These are phyloP conservation scores for Lactifluus subvellereus DNA, from an alignment of 768 basidiomycete species.

Conservation along the genomic window DNA sequence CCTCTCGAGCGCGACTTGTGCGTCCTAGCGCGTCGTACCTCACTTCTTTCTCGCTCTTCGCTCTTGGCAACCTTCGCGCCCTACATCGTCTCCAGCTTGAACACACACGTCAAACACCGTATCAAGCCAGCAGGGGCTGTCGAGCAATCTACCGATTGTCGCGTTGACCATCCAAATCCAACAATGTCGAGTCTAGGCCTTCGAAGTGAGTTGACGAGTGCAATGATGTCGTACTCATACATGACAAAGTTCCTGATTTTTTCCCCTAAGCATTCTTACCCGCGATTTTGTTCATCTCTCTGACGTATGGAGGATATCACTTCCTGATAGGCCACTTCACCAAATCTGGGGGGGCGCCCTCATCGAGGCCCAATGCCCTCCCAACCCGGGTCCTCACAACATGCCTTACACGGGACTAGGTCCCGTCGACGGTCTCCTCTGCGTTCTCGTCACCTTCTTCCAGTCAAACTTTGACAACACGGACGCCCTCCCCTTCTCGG, in stretches of 20 bases:
- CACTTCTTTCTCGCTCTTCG: too few species aligned
- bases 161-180: too few species aligned
- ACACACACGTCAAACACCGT: neutral
- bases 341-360: conserved; percentile 15
- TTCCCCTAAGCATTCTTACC: conserved; percentile 11
- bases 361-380: conserved; percentile 6
- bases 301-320: conserved; percentile 7
- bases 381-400: conserved; percentile 17
- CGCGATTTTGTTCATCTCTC: conserved; percentile 12
- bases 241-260: neutral
- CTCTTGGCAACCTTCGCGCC: too few species aligned
- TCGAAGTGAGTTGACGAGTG: conserved; percentile 6
- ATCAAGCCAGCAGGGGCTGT: neutral
- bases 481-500: conserved; percentile 5
- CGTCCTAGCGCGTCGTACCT: too few species aligned
- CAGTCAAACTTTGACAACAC: conserved; percentile 9
- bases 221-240: neutral
- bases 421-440: conserved; percentile 7
- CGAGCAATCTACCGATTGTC: neutral
- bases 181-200: conserved; percentile 1
- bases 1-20: too few species aligned
- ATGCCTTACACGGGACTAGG: conserved; percentile 13
- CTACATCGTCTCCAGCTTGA: too few species aligned
- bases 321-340: conserved; percentile 16
- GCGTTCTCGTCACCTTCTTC: conserved; percentile 22